Percentiles rank a stretch among this genome's conserved stretches.
Conservation (phyloP, 352 stramenopile genomes). For the Pythium aristosporum region DNA sequence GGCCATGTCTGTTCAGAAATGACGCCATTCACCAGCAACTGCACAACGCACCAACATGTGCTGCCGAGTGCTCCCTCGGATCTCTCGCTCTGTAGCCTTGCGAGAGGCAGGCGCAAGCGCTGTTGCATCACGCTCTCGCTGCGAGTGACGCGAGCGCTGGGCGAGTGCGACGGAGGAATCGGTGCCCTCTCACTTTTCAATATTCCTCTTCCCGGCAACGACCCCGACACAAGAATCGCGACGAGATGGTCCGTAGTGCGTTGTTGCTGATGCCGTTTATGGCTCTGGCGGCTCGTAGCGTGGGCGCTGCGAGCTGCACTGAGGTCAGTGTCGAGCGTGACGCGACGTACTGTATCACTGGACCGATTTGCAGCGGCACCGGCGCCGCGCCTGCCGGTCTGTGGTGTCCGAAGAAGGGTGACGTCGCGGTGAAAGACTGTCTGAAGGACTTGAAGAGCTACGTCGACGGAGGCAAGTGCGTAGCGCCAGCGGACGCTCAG, state of each 20-base stretch:
- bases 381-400: constrained; percentile 38
- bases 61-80: neutral
- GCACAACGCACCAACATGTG: neutral
- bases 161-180: neutral
- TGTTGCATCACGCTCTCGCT: neutral
- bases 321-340: constrained; percentile 68
- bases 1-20: neutral
- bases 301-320: constrained; percentile 33
- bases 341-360: constrained; percentile 71
- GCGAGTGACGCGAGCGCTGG: neutral
- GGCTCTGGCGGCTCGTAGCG: neutral
- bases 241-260: neutral
- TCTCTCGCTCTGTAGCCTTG: neutral
- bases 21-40: neutral
- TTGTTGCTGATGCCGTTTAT: neutral
- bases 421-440: constrained; percentile 56
- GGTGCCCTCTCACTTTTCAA: neutral
- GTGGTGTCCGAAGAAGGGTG: constrained; percentile 58
- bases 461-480: constrained; percentile 42
- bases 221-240: neutral
- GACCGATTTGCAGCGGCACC: constrained; percentile 58
- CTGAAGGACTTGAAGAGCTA: constrained; percentile 58
- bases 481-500: constrained; percentile 46
- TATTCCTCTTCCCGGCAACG: neutral
- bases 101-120: neutral